Evolutionary conservation across 1,284 basidiomycete species (phyloP).

Genomic region (Moesziomyces sp.): DNA sequence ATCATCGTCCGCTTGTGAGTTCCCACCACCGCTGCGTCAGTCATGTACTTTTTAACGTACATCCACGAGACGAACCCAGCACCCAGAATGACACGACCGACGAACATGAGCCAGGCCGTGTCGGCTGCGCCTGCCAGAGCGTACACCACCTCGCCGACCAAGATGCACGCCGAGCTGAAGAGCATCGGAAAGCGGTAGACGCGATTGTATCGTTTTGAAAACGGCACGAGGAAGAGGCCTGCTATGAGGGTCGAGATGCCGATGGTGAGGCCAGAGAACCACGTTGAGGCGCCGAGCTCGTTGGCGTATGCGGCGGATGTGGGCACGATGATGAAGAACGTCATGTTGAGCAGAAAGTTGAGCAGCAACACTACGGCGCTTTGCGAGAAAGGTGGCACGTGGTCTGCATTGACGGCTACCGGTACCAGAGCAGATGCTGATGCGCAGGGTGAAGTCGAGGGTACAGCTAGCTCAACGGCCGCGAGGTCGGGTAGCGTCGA

Average conservation of each 20-base stretch:
- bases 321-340: slow-evolving; percentile 56
- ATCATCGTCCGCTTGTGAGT: slow-evolving; percentile 42
- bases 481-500: slow-evolving; percentile 1
- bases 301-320: slow-evolving; percentile 42
- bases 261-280: slow-evolving; percentile 51
- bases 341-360: slow-evolving; percentile 52
- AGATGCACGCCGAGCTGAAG: slow-evolving; percentile 39
- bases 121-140: slow-evolving; percentile 39
- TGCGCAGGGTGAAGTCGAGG: not conserved
- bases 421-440: not conserved
- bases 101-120: slow-evolving; percentile 49
- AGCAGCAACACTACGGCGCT: slow-evolving; percentile 33
- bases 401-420: slow-evolving; percentile 16
- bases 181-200: slow-evolving; percentile 41
- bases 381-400: slow-evolving; percentile 32
- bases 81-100: slow-evolving; percentile 35
- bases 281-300: slow-evolving; percentile 43
- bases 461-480: slow-evolving; percentile 6
- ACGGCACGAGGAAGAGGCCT: slow-evolving; percentile 38
- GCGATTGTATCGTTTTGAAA: slow-evolving; percentile 30
- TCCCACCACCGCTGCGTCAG: slow-evolving; percentile 42
- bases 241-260: slow-evolving; percentile 41
- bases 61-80: slow-evolving; percentile 47
- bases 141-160: slow-evolving; percentile 38
- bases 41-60: slow-evolving; percentile 49